Conservation (phyloP, 2,329 filamentous ascomycete species). For the Davidsoniella eucalypti region DNA sequence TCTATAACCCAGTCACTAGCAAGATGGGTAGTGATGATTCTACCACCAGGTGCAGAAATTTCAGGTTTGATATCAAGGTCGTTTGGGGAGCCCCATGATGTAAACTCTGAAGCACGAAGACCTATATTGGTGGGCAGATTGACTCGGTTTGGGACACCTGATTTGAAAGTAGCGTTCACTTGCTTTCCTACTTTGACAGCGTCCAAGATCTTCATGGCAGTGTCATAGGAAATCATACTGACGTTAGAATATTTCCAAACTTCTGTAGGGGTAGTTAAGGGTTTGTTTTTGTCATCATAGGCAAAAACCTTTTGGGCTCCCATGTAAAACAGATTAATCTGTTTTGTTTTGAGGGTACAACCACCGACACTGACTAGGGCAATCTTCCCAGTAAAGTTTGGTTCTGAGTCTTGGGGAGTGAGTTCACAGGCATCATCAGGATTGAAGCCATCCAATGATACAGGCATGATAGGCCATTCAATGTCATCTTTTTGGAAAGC, state of each 20-base stretch:
- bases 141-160: slow-evolving; percentile 11
- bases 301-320: slow-evolving; percentile 17
- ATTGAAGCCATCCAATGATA: slow-evolving; percentile 15
- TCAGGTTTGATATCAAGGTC: slow-evolving; percentile 35
- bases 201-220: slow-evolving; percentile 18
- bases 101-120: background rate
- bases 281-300: slow-evolving; percentile 12
- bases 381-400: slow-evolving; percentile 14
- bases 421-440: slow-evolving; percentile 18
- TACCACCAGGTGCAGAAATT: slow-evolving; percentile 30
- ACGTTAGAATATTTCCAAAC: slow-evolving; percentile 12
- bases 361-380: slow-evolving; percentile 20
- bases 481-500: background rate
- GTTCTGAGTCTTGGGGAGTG: slow-evolving; percentile 16
- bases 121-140: background rate
- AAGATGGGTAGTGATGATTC: slow-evolving; percentile 33
- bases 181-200: slow-evolving; percentile 16
- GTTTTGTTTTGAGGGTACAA: slow-evolving; percentile 19
- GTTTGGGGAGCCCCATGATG: slow-evolving; percentile 17
- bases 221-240: background rate
- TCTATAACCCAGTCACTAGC: slow-evolving; percentile 27
- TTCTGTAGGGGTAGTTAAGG: slow-evolving; percentile 6
- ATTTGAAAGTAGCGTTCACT: slow-evolving; percentile 26
- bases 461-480: background rate
- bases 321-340: slow-evolving; percentile 17